Percentiles rank a stretch among this genome's conserved stretches.
These are phyloP conservation scores for Penicillium macrosclerotiorum DNA, from an alignment of 495 filamentous ascomycete species.

Conservation along the genomic window DNA sequence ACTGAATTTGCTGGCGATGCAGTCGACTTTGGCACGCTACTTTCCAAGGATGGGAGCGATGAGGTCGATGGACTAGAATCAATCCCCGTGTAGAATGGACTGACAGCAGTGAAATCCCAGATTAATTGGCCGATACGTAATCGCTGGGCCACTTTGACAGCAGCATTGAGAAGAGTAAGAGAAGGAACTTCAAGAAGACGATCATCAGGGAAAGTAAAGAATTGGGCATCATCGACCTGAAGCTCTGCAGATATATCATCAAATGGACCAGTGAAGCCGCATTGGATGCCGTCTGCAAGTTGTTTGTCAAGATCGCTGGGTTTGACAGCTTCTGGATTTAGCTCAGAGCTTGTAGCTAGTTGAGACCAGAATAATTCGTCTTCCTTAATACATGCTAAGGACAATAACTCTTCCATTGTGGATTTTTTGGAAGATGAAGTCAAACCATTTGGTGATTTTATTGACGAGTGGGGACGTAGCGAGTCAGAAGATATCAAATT, in stretches of 20 bases:
- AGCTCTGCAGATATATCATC: slow-evolving; percentile 19
- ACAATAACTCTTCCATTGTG: not conserved
- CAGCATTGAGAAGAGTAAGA: slow-evolving; percentile 23
- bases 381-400: not conserved
- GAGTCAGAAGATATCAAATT: not conserved
- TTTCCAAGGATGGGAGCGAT: slow-evolving; percentile 23
- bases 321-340: not conserved
- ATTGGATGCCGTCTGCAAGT: not conserved
- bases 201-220: slow-evolving; percentile 32
- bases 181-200: slow-evolving; percentile 22
- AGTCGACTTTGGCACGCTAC: slow-evolving; percentile 22
- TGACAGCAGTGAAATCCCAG: slow-evolving; percentile 25
- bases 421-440: not conserved
- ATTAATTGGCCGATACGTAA: slow-evolving; percentile 21
- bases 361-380: not conserved
- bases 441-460: not conserved
- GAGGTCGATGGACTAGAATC: slow-evolving; percentile 29
- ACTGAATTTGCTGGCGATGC: slow-evolving; percentile 34
- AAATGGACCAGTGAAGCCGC: not conserved
- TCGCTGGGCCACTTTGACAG: slow-evolving; percentile 24
- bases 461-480: not conserved
- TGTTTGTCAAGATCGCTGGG: slow-evolving; percentile 1
- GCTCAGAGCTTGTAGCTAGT: not conserved
- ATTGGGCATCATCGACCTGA: slow-evolving; percentile 18
- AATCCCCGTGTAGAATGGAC: slow-evolving; percentile 19